Base-by-base conservation (phyloP, 495 filamentous ascomycete genomes). In the Penicillium dipodomyicola region DNA sequence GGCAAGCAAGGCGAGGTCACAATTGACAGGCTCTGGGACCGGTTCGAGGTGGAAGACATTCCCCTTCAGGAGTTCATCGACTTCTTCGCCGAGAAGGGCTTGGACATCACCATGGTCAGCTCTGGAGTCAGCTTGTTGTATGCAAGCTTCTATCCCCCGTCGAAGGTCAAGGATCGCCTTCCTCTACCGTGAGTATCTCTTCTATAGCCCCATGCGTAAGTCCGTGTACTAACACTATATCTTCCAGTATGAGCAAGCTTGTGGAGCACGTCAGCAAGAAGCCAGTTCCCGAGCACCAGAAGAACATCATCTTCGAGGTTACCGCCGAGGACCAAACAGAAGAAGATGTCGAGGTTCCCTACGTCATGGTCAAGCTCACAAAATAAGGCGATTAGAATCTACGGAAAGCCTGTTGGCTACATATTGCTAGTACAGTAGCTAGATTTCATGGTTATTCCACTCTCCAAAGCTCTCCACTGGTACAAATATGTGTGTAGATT, bases 11-110 rank as follows among this genome's bases (percentile, higher is more conserved):
- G 86, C 30, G 90, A 96, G 71, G 86, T 96, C 37, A 82, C 80
- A 33, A 86, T 97, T 61, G 95, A 99, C 74, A 95, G 92, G 75
- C 84, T 99, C 35, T 99, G 95, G 95, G 95, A 97, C 74, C 88
- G 95, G 17, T 99, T 97, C 68, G 92, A 99, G 76, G 81, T 95
- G 48, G 83, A 87, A 48, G 83, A 99, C 67, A 83, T 96, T 52
- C 90, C 91, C 17, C 78, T 99, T 57, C 78, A 80, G 64, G 84
- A 97, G 64, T 88, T 99, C 65, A 68, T 99, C 8, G 82, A 88
- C 40, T 71, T 89, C 63, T 97, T 99, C 68, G 77, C 86, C 58
- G 75, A 82, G 54, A 85, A 87, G 63, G 95, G 95, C 7, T 76
- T 99, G 55, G 79, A 82, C 40, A 87, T 97, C 58, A 87, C 83